Base-by-base conservation (phyloP, 768 basidiomycete species). In the Tylopilus rubrobrunneus region DNA sequence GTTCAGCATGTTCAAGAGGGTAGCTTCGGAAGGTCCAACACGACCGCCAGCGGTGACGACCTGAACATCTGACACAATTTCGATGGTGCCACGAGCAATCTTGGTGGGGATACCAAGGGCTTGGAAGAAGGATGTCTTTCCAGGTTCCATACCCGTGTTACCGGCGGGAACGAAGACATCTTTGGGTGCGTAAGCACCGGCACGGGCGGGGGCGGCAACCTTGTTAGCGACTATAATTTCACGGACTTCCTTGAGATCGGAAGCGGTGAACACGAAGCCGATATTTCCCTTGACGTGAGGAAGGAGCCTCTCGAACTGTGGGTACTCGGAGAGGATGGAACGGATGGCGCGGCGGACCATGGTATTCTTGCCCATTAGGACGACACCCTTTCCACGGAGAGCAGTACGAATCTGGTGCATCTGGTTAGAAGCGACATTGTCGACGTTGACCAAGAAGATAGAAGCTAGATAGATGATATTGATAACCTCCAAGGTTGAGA, bases 121-220 rank as follows among this genome's bases (percentile, higher is more conserved):
- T 82, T 99, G 97, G 92, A 99, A 99, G 92, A 98, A 99, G 65
- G 97, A 97, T 57, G 97, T 99, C 83, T 99, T 99, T 69, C 96
- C 97, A 65, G 97, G 97, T 74, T 98, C 97, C 97, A 99, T 99
- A 75, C 95, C 95, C 52, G 97, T 99, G 86, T 98, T 98, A 56
- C 94, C 88, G 43, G 87, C 92, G 34, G 95, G 93, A 63, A 99
- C 89, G 56, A 76, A 77, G 67, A 98, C 96, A 65, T 98, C 87
- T 77, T 83, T 85, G 68, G 96, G 90, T 36, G 96, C 95, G 65
- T 85, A 83, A 34, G 96, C 96, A 82, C 95, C 96, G 59, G 97
- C 95, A 82, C 97, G 93, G 62, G 97, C 97, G 44, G 97, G 97
- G 48, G 97, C 97, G 50, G 92, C 92, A 59, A 99, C 95, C 79